phyloP scores from a whole-genome alignment of 768 basidiomycete species.

The Astraeus odoratus region DNA sequence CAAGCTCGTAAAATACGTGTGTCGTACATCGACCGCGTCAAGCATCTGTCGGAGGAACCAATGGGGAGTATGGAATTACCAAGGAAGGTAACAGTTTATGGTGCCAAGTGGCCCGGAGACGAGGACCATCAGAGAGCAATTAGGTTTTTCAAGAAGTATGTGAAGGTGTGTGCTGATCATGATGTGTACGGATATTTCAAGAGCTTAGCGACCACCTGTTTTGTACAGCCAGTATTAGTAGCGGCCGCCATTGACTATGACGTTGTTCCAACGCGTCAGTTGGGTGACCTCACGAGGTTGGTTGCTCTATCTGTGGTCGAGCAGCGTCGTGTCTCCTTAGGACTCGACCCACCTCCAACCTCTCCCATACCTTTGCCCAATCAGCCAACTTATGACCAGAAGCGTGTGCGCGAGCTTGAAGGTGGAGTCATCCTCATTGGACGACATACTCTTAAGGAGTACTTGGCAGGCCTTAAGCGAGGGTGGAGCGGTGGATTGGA shows the following conservation, averaged over 20 bases:
- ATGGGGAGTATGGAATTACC: slow-evolving; percentile 58
- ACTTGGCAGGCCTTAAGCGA: slow-evolving; percentile 74
- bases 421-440: slow-evolving; percentile 86
- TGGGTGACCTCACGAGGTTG: slow-evolving; percentile 78
- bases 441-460: slow-evolving; percentile 90
- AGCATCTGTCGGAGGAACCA: slow-evolving; percentile 64
- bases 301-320: slow-evolving; percentile 67
- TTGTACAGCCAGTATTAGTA: slow-evolving; percentile 76
- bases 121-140: slow-evolving; percentile 81
- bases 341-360: slow-evolving; percentile 48
- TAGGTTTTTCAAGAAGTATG: slow-evolving; percentile 91
- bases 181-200: not conserved
- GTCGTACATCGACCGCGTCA: slow-evolving; percentile 75
- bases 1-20: slow-evolving; percentile 74
- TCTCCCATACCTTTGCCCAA: slow-evolving; percentile 43
- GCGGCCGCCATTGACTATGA: slow-evolving; percentile 94
- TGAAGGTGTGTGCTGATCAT: slow-evolving; percentile 65
- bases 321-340: slow-evolving; percentile 60
- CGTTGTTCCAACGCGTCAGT: slow-evolving; percentile 69
- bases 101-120: slow-evolving; percentile 90
- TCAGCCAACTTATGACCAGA: slow-evolving; percentile 44
- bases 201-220: slow-evolving; percentile 6
- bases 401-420: slow-evolving; percentile 54
- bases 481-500: slow-evolving; percentile 79
- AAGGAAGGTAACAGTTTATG: slow-evolving; percentile 81